These are phyloP conservation scores for Tagetes patula DNA, from an alignment of 129 eudicot genomes.

Conservation along the genomic window DNA sequence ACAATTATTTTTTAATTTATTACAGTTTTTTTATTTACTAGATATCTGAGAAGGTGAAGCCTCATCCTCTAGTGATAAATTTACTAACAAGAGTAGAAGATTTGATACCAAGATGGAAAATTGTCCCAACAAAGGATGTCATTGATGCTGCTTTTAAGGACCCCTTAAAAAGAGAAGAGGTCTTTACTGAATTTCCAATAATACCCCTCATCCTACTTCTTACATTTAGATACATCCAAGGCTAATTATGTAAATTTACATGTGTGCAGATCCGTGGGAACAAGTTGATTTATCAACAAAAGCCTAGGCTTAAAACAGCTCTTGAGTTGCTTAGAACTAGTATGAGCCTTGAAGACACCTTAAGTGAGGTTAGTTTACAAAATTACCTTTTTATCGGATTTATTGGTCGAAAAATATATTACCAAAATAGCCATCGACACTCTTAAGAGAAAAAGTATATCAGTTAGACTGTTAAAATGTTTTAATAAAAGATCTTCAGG, in stretches of 20 bases:
- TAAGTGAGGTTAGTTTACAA: slow-evolving; percentile 52
- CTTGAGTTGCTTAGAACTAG: slow-evolving; percentile 95
- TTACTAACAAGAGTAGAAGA: slow-evolving; percentile 70
- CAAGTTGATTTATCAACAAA: slow-evolving; percentile 81
- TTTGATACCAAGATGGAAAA: slow-evolving; percentile 89
- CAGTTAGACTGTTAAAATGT: no score
- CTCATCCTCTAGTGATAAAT: slow-evolving; percentile 78
- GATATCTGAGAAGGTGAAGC: slow-evolving; percentile 98
- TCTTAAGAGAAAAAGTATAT: no score
- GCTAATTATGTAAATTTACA: slow-evolving; percentile 17
- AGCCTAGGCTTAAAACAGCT: slow-evolving; percentile 93
- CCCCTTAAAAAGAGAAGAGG: slow-evolving; percentile 84
- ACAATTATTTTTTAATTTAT: neutral
- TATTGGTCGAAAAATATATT: neutral
- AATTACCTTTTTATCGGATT: neutral
- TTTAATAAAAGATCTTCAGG: no score
- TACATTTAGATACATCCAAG: neutral
- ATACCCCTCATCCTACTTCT: neutral
- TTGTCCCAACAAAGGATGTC: slow-evolving; percentile 90
- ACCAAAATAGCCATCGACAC: neutral
- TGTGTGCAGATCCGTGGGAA: slow-evolving; percentile 69
- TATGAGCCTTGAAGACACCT: slow-evolving; percentile 77
- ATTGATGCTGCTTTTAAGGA: slow-evolving; percentile 94
- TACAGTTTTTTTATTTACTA: neutral
- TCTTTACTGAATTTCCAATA: slow-evolving; percentile 16